Evolutionary conservation across 2,329 filamentous ascomycete species (phyloP).

Genomic region (Colletotrichum neosansevieriae): DNA sequence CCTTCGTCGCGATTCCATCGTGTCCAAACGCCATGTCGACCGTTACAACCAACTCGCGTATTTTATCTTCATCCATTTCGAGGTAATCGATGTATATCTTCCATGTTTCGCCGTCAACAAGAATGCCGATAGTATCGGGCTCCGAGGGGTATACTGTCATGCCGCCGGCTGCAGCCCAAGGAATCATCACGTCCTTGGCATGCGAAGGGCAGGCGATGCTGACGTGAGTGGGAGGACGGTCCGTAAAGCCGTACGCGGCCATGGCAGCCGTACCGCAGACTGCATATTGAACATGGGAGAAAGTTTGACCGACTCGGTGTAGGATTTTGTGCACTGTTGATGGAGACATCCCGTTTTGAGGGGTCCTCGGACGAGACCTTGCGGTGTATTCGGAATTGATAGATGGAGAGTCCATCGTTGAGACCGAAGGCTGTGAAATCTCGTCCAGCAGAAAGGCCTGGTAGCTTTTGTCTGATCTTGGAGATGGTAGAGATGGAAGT

Average conservation of each 20-base stretch:
- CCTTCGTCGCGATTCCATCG: slow-evolving; percentile 18
- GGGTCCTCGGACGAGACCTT: not conserved
- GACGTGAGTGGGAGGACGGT: slow-evolving; percentile 48
- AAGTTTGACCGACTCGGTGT: slow-evolving; percentile 50
- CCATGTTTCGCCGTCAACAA: slow-evolving; percentile 51
- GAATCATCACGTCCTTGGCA: slow-evolving; percentile 50
- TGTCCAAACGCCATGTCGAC: slow-evolving; percentile 39
- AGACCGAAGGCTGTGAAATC: too few species aligned
- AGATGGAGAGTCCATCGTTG: not conserved
- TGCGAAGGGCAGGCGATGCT: slow-evolving; percentile 56
- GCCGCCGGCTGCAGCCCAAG: slow-evolving; percentile 55
- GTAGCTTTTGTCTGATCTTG: not conserved
- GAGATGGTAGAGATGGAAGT: not conserved
- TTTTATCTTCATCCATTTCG: slow-evolving; percentile 33
- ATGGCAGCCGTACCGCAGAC: slow-evolving; percentile 61
- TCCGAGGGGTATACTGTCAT: slow-evolving; percentile 47
- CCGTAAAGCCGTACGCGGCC: slow-evolving; percentile 55
- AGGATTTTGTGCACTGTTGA: slow-evolving; percentile 54
- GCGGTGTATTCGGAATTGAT: not conserved
- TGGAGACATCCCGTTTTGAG: slow-evolving; percentile 42
- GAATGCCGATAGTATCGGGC: slow-evolving; percentile 57
- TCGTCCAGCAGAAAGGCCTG: not conserved
- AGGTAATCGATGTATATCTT: slow-evolving; percentile 54
- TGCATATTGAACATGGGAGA: slow-evolving; percentile 60
- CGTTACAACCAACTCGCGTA: slow-evolving; percentile 48